Percentiles rank a stretch among this genome's conserved stretches.
These are phyloP conservation scores for Tulasnella sp. DNA, from an alignment of 768 basidiomycete species.

Conservation along the genomic window DNA sequence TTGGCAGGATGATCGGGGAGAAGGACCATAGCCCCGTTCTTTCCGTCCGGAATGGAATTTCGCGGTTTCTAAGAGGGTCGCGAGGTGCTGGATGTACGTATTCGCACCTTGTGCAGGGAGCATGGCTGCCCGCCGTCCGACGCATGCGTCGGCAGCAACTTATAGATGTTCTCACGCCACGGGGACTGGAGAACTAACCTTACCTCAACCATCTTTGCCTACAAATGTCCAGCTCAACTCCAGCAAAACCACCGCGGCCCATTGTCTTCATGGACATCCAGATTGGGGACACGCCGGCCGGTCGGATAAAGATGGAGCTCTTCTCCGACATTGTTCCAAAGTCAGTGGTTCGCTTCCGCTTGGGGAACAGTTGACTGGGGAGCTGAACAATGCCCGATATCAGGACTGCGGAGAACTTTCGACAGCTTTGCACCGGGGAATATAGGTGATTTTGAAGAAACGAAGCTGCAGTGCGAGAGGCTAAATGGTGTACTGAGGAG, in stretches of 20 bases:
- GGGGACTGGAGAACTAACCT: too few species aligned
- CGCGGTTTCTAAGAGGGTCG: too few species aligned
- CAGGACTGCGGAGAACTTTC: slow-evolving; percentile 96
- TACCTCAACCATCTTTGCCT: too few species aligned
- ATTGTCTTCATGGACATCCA: slow-evolving; percentile 95
- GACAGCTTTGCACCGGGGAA: slow-evolving; percentile 97
- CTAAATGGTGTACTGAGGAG: not conserved
- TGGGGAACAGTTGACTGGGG: not conserved
- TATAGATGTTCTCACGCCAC: not conserved
- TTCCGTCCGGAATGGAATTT: too few species aligned
- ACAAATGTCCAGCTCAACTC: not conserved
- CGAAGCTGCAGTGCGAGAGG: not conserved
- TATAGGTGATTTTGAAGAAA: slow-evolving; percentile 43
- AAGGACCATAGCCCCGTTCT: too few species aligned
- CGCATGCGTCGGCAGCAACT: not conserved
- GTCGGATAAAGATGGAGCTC: slow-evolving; percentile 93
- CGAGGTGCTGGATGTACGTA: too few species aligned
- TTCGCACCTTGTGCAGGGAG: too few species aligned
- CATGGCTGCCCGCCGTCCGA: not conserved
- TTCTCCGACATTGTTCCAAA: slow-evolving; percentile 94
- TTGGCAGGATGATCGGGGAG: too few species aligned
- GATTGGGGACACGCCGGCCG: slow-evolving; percentile 93
- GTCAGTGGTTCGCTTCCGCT: slow-evolving; percentile 34
- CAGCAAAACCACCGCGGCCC: slow-evolving; percentile 39
- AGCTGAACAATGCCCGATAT: not conserved